These are phyloP conservation scores for Coemansia reversa DNA, from an alignment of 192 early-diverging fungal genomes.

Conservation along the genomic window DNA sequence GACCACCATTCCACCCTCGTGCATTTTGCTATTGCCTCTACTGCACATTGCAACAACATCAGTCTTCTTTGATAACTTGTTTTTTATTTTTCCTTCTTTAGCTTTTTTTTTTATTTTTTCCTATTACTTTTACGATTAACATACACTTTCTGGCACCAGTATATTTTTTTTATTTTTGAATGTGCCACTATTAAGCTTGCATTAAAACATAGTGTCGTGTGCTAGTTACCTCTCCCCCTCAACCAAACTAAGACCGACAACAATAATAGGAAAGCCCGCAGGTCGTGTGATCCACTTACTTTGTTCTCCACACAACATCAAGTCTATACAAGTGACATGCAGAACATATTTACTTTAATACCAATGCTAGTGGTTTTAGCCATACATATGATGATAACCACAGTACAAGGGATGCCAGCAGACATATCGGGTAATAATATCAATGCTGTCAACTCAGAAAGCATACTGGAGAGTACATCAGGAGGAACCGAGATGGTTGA, in stretches of 20 bases:
- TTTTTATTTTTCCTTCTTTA: slow-evolving; percentile 13
- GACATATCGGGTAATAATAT: too few relatives aligned
- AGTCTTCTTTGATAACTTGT: slow-evolving; percentile 1
- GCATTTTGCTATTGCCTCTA: slow-evolving; percentile 4
- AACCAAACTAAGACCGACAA: neutral
- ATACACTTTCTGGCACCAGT: neutral
- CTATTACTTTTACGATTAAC: neutral
- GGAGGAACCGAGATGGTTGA: slow-evolving; percentile 8
- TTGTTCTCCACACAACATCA: too few relatives aligned
- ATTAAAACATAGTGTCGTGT: too few relatives aligned
- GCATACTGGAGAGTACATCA: neutral
- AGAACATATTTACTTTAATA: too few relatives aligned
- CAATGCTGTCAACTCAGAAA: neutral
- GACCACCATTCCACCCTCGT: slow-evolving; percentile 4
- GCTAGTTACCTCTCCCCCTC: too few relatives aligned
- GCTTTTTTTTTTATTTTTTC: slow-evolving; percentile 8
- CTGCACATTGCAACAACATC: neutral
- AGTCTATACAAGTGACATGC: too few relatives aligned
- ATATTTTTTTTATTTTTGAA: neutral
- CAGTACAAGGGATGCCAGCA: too few relatives aligned
- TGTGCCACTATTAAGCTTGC: too few relatives aligned
- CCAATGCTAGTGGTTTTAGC: too few relatives aligned
- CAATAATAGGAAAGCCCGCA: neutral
- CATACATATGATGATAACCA: too few relatives aligned
- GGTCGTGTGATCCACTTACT: too few relatives aligned